Conservation (phyloP, 768 basidiomycete genomes). For the Tephrocybe sp. region DNA sequence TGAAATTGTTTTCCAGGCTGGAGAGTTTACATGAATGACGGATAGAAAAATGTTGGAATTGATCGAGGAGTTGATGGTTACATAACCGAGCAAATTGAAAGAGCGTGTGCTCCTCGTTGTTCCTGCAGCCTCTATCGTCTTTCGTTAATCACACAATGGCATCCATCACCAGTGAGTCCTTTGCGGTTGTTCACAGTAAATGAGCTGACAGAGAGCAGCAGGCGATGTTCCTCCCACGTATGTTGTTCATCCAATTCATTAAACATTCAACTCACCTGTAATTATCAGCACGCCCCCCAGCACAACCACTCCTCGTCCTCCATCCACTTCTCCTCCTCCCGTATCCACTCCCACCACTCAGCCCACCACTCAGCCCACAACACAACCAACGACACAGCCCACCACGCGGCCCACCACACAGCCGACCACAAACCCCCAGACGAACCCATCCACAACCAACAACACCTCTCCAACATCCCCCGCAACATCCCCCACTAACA, state of each 20-base stretch:
- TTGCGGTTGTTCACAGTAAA: too few relatives aligned
- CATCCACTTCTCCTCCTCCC: neutral
- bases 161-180: too few relatives aligned
- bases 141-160: too few relatives aligned
- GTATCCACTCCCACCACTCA: neutral
- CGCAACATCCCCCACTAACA: slow-evolving; percentile 1
- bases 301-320: neutral
- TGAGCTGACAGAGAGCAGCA: neutral
- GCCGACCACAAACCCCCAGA: neutral
- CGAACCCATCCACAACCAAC: neutral
- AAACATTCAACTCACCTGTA: neutral
- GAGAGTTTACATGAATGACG: too few relatives aligned
- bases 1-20: too few relatives aligned
- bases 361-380: neutral
- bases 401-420: neutral
- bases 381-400: neutral
- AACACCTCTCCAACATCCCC: neutral
- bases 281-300: neutral
- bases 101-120: too few relatives aligned
- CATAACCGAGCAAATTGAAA: too few relatives aligned
- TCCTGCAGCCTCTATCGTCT: too few relatives aligned
- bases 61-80: too few relatives aligned
- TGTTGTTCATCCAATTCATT: neutral
- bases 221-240: neutral
- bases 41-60: too few relatives aligned